phyloP scores from a whole-genome alignment of 495 filamentous ascomycete species.

The Xylaria castorea region DNA sequence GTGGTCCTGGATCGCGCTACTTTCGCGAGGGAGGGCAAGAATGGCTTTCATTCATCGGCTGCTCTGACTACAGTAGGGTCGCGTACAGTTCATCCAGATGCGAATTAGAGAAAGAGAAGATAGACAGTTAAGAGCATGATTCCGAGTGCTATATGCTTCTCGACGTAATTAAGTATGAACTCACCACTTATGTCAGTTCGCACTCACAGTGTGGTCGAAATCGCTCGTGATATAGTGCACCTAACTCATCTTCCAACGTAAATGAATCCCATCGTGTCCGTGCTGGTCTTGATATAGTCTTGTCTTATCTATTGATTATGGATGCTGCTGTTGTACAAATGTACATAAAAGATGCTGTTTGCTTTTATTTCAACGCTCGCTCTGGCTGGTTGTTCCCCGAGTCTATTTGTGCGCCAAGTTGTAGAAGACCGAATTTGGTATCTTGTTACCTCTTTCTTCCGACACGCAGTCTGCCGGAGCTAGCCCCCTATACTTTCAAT shows the following conservation, averaged over 20 bases:
- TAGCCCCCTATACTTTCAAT: neutral
- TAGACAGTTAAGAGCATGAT: slow-evolving; percentile 8
- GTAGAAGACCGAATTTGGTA: slow-evolving; percentile 5
- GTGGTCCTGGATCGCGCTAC: neutral
- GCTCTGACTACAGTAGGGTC: neutral
- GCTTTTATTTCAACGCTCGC: slow-evolving; percentile 20
- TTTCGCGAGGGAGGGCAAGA: neutral
- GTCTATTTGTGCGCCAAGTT: slow-evolving; percentile 16
- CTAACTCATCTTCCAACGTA: neutral
- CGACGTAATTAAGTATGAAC: neutral
- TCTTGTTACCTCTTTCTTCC: neutral
- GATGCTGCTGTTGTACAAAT: slow-evolving; percentile 27
- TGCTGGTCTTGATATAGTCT: slow-evolving; percentile 16
- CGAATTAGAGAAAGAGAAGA: neutral
- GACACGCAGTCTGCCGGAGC: neutral
- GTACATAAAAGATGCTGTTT: slow-evolving; percentile 25
- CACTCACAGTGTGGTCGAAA: neutral
- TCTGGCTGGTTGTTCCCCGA: slow-evolving; percentile 12
- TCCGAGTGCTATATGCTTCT: slow-evolving; percentile 2
- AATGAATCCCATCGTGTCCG: neutral
- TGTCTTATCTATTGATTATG: slow-evolving; percentile 27
- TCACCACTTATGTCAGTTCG: neutral
- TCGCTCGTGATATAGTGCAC: neutral
- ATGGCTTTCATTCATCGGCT: slow-evolving; percentile 28
- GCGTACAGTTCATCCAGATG: neutral